phyloP scores from a whole-genome alignment of 2,329 filamentous ascomycete genomes.

The Akanthomyces uredinophilus region DNA sequence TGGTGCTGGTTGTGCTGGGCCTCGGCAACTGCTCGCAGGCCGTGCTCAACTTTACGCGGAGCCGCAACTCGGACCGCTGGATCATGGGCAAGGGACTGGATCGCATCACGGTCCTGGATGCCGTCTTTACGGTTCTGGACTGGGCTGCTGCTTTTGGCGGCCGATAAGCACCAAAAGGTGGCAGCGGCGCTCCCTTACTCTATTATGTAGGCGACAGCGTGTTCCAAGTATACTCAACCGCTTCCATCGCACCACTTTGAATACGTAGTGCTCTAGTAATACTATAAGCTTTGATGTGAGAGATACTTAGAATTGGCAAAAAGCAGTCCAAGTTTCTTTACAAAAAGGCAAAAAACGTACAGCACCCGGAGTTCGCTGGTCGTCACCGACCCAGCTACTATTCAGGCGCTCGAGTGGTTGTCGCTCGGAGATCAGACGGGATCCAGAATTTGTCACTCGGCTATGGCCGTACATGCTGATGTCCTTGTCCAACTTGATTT shows the following conservation, averaged over 20 bases:
- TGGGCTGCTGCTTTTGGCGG: slow-evolving; percentile 8
- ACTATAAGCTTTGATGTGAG: background rate
- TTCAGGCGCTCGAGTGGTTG: too few relatives aligned
- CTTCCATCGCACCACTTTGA: too few relatives aligned
- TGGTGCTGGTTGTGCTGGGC: slow-evolving; percentile 21
- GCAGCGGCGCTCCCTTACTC: too few relatives aligned
- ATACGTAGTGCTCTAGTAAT: too few relatives aligned
- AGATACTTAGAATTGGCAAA: too few relatives aligned
- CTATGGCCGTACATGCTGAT: background rate
- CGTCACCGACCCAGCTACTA: too few relatives aligned
- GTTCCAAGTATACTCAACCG: background rate
- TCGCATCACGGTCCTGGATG: slow-evolving; percentile 22
- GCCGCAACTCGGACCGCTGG: slow-evolving; percentile 18
- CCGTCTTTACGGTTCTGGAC: slow-evolving; percentile 20
- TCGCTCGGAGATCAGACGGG: background rate
- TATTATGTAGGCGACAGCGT: background rate
- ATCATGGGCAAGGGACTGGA: slow-evolving; percentile 25
- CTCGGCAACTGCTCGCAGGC: slow-evolving; percentile 24
- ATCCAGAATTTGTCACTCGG: background rate
- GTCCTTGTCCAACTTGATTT: background rate
- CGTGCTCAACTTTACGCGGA: slow-evolving; percentile 20
- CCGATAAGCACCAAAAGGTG: background rate
- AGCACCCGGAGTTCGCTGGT: background rate
- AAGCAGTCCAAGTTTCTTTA: background rate
- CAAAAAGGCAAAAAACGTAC: background rate